These are phyloP conservation scores for Acidiella bohemica DNA, from an alignment of 495 filamentous ascomycete species.

Conservation along the genomic window DNA sequence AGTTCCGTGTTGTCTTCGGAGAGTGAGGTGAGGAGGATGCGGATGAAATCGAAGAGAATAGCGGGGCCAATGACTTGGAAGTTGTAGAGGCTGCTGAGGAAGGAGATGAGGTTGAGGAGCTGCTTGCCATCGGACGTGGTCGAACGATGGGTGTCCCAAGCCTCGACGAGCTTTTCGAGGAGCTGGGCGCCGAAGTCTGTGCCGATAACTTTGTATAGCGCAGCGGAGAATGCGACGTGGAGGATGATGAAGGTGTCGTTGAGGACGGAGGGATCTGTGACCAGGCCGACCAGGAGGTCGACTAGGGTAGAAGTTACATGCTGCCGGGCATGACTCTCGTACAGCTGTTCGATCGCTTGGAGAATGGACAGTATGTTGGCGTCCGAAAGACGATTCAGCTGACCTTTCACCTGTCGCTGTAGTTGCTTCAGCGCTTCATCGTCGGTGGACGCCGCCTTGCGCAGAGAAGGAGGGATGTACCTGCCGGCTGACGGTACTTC, in stretches of 20 bases:
- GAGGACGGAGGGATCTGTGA: constrained; percentile 62
- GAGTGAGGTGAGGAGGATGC: constrained; percentile 56
- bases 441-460: constrained; percentile 47
- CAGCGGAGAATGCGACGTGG: constrained; percentile 79
- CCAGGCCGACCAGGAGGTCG: constrained; percentile 55
- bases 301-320: constrained; percentile 69
- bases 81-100: constrained; percentile 79
- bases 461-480: constrained; percentile 82
- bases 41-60: constrained; percentile 81
- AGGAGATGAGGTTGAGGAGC: constrained; percentile 61
- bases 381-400: constrained; percentile 86
- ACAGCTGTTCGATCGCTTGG: constrained; percentile 66
- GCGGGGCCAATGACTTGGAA: constrained; percentile 75
- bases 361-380: constrained; percentile 73
- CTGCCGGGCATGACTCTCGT: constrained; percentile 64
- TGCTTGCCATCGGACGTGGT: constrained; percentile 45
- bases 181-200: constrained; percentile 78
- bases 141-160: constrained; percentile 41
- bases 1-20: constrained; percentile 88
- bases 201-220: constrained; percentile 72
- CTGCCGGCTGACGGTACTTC: constrained; percentile 28
- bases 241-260: constrained; percentile 83
- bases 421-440: constrained; percentile 56
- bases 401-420: constrained; percentile 67
- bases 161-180: constrained; percentile 60